A percentile compares a stretch with the other conserved stretches of the same genome.
phyloP scores from a whole-genome alignment of 2,329 filamentous ascomycete species.

The Monosporascus sp. region DNA sequence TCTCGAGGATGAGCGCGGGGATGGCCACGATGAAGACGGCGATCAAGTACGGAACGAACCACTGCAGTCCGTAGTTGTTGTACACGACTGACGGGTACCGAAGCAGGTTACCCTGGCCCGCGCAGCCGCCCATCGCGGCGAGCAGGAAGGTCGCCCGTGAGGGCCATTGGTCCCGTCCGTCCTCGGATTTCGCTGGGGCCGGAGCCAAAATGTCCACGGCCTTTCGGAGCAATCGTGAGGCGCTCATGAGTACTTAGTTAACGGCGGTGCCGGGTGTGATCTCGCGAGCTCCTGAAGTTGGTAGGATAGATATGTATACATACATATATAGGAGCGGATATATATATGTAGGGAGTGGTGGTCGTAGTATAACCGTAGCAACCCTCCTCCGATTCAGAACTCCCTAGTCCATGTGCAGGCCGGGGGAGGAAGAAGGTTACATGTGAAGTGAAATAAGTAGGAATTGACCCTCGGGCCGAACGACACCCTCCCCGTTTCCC shows the following conservation, averaged over 20 bases:
- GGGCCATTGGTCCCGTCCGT: slow-evolving; percentile 49
- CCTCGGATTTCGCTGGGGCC: slow-evolving; percentile 30
- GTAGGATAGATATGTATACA: neutral
- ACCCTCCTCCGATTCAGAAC: neutral
- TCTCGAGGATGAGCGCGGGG: slow-evolving; percentile 50
- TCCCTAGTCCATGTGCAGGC: neutral
- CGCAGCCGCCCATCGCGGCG: slow-evolving; percentile 53
- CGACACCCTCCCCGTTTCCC: too few relatives aligned
- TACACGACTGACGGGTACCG: slow-evolving; percentile 54
- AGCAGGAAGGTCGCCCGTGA: slow-evolving; percentile 50
- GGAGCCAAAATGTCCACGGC: slow-evolving; percentile 29
- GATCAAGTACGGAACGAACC: slow-evolving; percentile 55
- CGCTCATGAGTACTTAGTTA: neutral
- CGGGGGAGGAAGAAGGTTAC: neutral
- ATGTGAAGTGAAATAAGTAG: neutral
- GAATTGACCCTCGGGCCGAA: too few relatives aligned
- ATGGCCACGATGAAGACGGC: slow-evolving; percentile 52
- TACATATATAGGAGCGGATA: neutral
- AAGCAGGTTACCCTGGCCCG: slow-evolving; percentile 53
- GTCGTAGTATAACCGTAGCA: neutral
- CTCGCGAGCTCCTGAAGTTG: neutral
- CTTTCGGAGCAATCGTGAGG: slow-evolving; percentile 13
- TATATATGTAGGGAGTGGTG: neutral
- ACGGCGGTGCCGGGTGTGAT: too few relatives aligned
- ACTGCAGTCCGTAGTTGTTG: slow-evolving; percentile 56